A percentile compares a stretch with the other conserved stretches of the same genome.
These are phyloP conservation scores for Agaricus blazei DNA, from an alignment of 768 basidiomycete genomes.

Conservation along the genomic window DNA sequence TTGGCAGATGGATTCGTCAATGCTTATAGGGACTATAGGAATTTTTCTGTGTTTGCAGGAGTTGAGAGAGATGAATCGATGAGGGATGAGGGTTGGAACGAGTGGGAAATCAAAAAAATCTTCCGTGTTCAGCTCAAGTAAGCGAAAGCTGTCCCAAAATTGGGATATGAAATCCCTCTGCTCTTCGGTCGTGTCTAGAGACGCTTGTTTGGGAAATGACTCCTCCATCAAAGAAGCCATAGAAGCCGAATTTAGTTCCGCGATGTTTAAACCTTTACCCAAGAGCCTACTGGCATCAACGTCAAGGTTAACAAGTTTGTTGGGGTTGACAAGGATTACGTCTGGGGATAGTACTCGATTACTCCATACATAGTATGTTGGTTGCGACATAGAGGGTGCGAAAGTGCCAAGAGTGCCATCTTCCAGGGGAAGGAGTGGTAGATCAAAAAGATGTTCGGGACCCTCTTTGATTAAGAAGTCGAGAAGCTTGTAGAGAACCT, in stretches of 20 bases:
- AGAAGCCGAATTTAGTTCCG: slow-evolving; percentile 1
- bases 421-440: slow-evolving; percentile 32
- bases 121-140: slow-evolving; percentile 8
- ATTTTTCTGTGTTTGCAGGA: slow-evolving; percentile 21
- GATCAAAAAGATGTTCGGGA: slow-evolving; percentile 17
- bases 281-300: background rate
- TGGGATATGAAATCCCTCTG: slow-evolving; percentile 19
- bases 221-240: slow-evolving; percentile 3
- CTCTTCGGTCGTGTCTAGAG: background rate
- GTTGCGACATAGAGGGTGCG: slow-evolving; percentile 18
- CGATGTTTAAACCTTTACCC: background rate
- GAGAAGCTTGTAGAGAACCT: slow-evolving; percentile 14
- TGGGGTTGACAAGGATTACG: background rate
- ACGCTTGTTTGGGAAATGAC: background rate
- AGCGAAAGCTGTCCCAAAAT: slow-evolving; percentile 26
- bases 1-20: slow-evolving; percentile 12
- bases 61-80: slow-evolving; percentile 26
- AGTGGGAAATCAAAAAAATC: slow-evolving; percentile 26
- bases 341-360: slow-evolving; percentile 3
- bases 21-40: slow-evolving; percentile 16
- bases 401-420: slow-evolving; percentile 25
- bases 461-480: slow-evolving; percentile 19
- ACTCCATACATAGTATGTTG: slow-evolving; percentile 3
- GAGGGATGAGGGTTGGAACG: slow-evolving; percentile 23
- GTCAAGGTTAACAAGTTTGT: slow-evolving; percentile 1